phyloP scores from a whole-genome alignment of 495 filamentous ascomycete species.

The Rhizodiscina lignyota region DNA sequence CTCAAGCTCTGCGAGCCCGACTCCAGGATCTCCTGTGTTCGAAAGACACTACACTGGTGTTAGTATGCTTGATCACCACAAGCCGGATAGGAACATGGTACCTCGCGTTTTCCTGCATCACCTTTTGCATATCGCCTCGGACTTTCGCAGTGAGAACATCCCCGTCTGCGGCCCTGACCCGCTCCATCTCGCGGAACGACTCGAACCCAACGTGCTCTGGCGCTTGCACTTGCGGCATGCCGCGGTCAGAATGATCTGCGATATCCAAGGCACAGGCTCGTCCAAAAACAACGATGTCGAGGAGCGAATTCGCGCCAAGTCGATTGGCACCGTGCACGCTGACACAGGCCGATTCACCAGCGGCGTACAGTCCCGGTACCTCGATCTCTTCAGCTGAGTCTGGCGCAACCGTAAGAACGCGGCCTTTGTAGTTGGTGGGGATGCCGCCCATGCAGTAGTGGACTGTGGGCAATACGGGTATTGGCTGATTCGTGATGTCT shows the following conservation, averaged over 20 bases:
- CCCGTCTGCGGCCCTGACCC: constrained; percentile 62
- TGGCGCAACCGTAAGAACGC: constrained; percentile 68
- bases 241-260: constrained; percentile 62
- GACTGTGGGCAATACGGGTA: constrained; percentile 91
- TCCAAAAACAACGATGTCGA: constrained; percentile 93
- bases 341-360: constrained; percentile 92
- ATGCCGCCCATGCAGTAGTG: constrained; percentile 99
- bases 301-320: constrained; percentile 91
- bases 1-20: constrained; percentile 67
- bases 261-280: constrained; percentile 93
- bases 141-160: constrained; percentile 74
- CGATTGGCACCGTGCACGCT: constrained; percentile 99
- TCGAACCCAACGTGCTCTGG: constrained; percentile 70
- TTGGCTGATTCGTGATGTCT: constrained; percentile 91
- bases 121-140: constrained; percentile 84
- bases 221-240: constrained; percentile 55
- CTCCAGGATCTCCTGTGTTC: constrained; percentile 76
- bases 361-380: constrained; percentile 88
- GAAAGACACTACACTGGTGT: too few species aligned
- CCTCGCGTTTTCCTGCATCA: constrained; percentile 93
- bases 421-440: constrained; percentile 91
- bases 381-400: constrained; percentile 72
- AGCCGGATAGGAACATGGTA: too few species aligned
- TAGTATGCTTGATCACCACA: too few species aligned
- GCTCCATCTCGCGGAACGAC: constrained; percentile 70